Percentiles rank a stretch among this genome's conserved stretches.
phyloP scores from a whole-genome alignment of 306 rosid species.

The Cicer yamashitae region DNA sequence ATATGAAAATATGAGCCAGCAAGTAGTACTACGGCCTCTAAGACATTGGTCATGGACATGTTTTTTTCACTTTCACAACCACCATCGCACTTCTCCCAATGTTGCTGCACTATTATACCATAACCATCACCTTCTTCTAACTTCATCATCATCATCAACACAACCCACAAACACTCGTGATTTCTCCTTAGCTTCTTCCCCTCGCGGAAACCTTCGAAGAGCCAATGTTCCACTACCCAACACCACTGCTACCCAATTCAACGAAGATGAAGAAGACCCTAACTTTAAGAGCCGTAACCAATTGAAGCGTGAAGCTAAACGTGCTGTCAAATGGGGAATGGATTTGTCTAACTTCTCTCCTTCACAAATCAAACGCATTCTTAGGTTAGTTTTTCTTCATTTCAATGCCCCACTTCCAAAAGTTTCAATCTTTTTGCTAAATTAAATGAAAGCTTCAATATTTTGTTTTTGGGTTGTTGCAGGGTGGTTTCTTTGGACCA shows the following conservation, averaged over 20 bases:
- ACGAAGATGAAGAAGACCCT: not conserved
- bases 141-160: conserved; percentile 42
- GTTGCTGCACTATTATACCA: not conserved
- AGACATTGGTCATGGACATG: too few species aligned
- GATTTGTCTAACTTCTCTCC: conserved; percentile 76
- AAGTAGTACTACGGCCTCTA: conserved; percentile 56
- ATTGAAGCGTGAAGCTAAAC: conserved; percentile 80
- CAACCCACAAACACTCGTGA: conserved; percentile 35
- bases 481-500: conserved; percentile 70
- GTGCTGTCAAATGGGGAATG: conserved; percentile 84
- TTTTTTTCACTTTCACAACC: conserved; percentile 41
- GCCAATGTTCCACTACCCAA: conserved; percentile 44
- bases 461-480: conserved; percentile 40
- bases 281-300: conserved; percentile 75
- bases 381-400: conserved; percentile 52
- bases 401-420: conserved; percentile 9
- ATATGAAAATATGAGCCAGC: conserved; percentile 40
- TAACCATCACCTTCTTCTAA: conserved; percentile 3
- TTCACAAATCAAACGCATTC: conserved; percentile 78
- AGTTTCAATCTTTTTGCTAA: conserved; percentile 20
- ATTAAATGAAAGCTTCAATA: not conserved
- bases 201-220: conserved; percentile 55
- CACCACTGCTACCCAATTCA: not conserved
- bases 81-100: not conserved
- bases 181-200: conserved; percentile 43